These are phyloP conservation scores for Podospora bellae-mahoneyi DNA, from an alignment of 495 filamentous ascomycete species.

Conservation along the genomic window DNA sequence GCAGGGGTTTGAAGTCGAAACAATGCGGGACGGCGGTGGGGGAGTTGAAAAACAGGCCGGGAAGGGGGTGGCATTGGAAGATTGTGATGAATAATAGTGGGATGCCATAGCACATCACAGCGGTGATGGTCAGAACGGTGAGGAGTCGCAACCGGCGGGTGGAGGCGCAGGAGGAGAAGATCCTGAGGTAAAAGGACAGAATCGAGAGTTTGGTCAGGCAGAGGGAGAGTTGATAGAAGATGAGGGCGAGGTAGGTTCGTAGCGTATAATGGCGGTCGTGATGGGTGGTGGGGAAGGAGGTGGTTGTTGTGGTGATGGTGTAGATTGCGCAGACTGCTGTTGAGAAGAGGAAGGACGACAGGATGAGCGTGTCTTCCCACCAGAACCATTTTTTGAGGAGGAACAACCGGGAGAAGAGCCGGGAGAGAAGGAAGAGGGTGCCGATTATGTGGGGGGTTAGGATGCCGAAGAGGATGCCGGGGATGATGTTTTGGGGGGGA, in stretches of 20 bases:
- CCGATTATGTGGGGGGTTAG: slow-evolving; percentile 31
- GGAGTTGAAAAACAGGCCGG: slow-evolving; percentile 27
- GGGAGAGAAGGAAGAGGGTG: slow-evolving; percentile 29
- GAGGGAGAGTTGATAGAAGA: slow-evolving; percentile 38
- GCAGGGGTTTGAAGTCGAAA: slow-evolving; percentile 33
- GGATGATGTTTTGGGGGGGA: slow-evolving; percentile 14
- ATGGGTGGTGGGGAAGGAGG: background rate
- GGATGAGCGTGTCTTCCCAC: slow-evolving; percentile 31
- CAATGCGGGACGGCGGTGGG: slow-evolving; percentile 26
- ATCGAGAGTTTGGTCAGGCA: slow-evolving; percentile 41
- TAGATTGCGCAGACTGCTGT: slow-evolving; percentile 32
- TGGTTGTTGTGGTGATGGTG: slow-evolving; percentile 4
- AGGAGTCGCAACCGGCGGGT: background rate
- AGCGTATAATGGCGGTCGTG: background rate
- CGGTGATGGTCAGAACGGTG: slow-evolving; percentile 14
- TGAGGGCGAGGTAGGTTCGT: slow-evolving; percentile 28
- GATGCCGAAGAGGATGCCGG: slow-evolving; percentile 30
- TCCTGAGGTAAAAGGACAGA: slow-evolving; percentile 41
- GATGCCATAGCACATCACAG: slow-evolving; percentile 26
- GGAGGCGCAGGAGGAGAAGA: slow-evolving; percentile 26
- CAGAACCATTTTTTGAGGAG: slow-evolving; percentile 33
- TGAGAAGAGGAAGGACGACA: slow-evolving; percentile 28
- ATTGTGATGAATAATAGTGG: slow-evolving; percentile 38
- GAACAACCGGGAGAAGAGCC: slow-evolving; percentile 27
- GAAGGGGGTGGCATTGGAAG: slow-evolving; percentile 38